phyloP scores from a whole-genome alignment of 352 stramenopile genomes.

The Pythium periplocum region DNA sequence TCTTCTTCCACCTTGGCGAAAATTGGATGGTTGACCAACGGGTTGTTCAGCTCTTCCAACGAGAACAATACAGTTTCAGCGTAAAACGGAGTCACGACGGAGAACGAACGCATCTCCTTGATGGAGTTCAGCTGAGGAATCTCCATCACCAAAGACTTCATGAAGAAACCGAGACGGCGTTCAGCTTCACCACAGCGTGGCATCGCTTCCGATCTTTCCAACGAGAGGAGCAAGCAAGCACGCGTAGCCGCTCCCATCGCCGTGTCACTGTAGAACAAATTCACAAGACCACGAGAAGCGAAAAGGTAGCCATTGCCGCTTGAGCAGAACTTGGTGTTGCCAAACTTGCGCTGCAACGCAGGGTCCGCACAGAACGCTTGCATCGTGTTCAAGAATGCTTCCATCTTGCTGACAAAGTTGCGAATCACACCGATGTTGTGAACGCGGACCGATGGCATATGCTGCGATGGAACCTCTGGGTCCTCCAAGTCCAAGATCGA shows the following conservation, averaged over 20 bases:
- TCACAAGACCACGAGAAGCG: slow-evolving; percentile 66
- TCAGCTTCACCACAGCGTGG: slow-evolving; percentile 40
- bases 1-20: slow-evolving; percentile 82
- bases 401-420: slow-evolving; percentile 88
- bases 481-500: slow-evolving; percentile 79
- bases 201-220: slow-evolving; percentile 33
- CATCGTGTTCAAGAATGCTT: slow-evolving; percentile 58
- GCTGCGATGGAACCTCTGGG: slow-evolving; percentile 62
- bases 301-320: slow-evolving; percentile 74
- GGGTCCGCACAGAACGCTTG: slow-evolving; percentile 68
- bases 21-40: slow-evolving; percentile 79
- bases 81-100: slow-evolving; percentile 82
- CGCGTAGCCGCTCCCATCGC: slow-evolving; percentile 68
- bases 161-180: slow-evolving; percentile 79
- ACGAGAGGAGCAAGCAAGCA: slow-evolving; percentile 17
- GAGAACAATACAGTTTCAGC: slow-evolving; percentile 78
- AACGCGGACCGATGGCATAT: slow-evolving; percentile 53
- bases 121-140: slow-evolving; percentile 76
- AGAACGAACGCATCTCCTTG: slow-evolving; percentile 84
- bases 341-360: slow-evolving; percentile 61
- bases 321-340: slow-evolving; percentile 77
- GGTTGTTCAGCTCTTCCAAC: slow-evolving; percentile 73
- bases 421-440: slow-evolving; percentile 81
- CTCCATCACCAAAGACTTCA: slow-evolving; percentile 85
- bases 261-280: slow-evolving; percentile 69